Evolutionary conservation across 2,329 filamentous ascomycete genomes (phyloP).

Genomic region (Penicillium sp.): DNA sequence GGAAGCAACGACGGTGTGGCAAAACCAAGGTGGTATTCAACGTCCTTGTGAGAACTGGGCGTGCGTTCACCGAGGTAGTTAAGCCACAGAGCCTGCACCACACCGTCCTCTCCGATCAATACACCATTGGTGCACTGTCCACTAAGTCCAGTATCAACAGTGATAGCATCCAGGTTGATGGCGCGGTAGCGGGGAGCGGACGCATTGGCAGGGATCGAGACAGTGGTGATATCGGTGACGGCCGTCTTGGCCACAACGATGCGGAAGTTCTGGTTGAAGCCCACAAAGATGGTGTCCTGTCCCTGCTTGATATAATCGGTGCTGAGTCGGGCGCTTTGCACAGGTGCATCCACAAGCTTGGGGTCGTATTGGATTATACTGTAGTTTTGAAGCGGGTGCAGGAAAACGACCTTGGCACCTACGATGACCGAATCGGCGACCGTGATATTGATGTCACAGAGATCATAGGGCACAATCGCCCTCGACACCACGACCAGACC

Average conservation of each 20-base stretch:
- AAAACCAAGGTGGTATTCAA: constrained; percentile 93
- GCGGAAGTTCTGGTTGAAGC: constrained; percentile 93
- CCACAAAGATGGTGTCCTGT: constrained; percentile 90
- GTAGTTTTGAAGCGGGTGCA: constrained; percentile 96
- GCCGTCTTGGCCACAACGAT: constrained; percentile 91
- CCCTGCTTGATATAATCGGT: constrained; percentile 82
- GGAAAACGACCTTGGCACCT: constrained; percentile 87
- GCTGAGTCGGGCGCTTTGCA: constrained; percentile 81
- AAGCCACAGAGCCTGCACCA: constrained; percentile 91
- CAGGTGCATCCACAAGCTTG: constrained; percentile 84
- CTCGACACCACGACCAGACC: constrained; percentile 90
- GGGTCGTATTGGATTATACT: constrained; percentile 94
- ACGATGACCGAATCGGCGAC: constrained; percentile 96
- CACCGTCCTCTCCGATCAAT: constrained; percentile 80
- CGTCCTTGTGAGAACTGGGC: constrained; percentile 73
- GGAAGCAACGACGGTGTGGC: constrained; percentile 83
- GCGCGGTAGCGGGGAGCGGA: constrained; percentile 89
- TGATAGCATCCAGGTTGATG: constrained; percentile 94
- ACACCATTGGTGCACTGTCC: constrained; percentile 93
- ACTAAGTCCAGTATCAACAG: constrained; percentile 87
- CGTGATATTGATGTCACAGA: constrained; percentile 93
- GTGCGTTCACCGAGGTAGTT: constrained; percentile 92
- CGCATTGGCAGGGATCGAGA: constrained; percentile 90
- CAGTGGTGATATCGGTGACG: constrained; percentile 94
- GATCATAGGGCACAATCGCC: constrained; percentile 90